Evolutionary conservation across 139 green algal species (phyloP), one percentile per base, ranked within the genome.

Genomic region (Chlamydomonas schloesseri): DNA sequence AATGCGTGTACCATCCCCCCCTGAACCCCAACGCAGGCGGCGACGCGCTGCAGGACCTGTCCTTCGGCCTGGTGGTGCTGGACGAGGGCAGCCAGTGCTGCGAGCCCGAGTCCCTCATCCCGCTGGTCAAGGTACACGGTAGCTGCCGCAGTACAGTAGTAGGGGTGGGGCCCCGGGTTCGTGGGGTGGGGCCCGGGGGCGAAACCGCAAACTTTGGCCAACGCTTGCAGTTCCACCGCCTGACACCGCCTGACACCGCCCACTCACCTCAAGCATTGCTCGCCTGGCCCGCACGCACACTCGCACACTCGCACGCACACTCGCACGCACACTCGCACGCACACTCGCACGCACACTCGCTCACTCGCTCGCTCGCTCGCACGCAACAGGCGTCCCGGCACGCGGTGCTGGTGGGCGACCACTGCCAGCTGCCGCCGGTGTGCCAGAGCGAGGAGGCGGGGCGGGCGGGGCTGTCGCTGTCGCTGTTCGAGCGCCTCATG

Each of bases 361-460:
- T 13, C 8, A 50, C 42, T 13, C 42, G 8, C 42, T 6, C 62
- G 18, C 28, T 6, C 62, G 14, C 28, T 21, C 55, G 3, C 33
- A 58, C 26, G 20, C 74, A 34, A 34, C 42, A 86, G 83, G 76
- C 70, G 58, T 73, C 34, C 29, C 34, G 20, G 8, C 85, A 86
- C 78, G 91, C 91, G 31, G 94, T 97, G 46, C 88, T 97, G 81
- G 95, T 98, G 79, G 96, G 96, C 2, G 96, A 98, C 82, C 95
- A 95, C 34, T 91, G 94, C 89, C 96, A 98, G 89, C 93, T 98
- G 78, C 96, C 96, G 29, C 93, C 96, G 37, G 96, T 94, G 70
- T 89, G 96, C 29, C 87, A 95, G 42, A 87, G 74, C 74, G 42
- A 86, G 69, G 18, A 26, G 33, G 71, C 60, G 31, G 70, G 82